Conservation (phyloP, 148 eudicot species). For the Silene uniflora region DNA sequence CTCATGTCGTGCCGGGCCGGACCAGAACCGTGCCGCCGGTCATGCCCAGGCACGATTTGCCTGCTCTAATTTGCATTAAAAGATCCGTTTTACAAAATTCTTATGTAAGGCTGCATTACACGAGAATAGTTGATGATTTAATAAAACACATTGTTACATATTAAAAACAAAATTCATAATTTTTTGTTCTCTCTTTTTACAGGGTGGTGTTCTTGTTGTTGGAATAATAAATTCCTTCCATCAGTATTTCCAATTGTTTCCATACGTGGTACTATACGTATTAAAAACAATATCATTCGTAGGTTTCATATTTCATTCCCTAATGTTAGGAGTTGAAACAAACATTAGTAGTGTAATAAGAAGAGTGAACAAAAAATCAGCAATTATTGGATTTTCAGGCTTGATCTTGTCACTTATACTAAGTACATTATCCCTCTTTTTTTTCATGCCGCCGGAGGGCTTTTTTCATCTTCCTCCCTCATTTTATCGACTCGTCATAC, state of each 20-base stretch:
- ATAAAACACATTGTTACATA: too few species aligned
- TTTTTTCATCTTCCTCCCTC: too few species aligned
- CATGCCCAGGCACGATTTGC: too few species aligned
- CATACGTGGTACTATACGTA: constrained; percentile 8
- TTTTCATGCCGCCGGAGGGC: background rate
- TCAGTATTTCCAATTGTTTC: background rate
- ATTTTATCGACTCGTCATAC: background rate
- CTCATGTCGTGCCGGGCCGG: too few species aligned
- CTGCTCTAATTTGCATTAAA: too few species aligned
- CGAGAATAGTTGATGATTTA: too few species aligned
- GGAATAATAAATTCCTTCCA: constrained; percentile 1
- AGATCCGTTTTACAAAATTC: too few species aligned
- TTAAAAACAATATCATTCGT: constrained; percentile 15
- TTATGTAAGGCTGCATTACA: too few species aligned
- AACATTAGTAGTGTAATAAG: constrained; percentile 12
- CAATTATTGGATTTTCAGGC: constrained; percentile 11
- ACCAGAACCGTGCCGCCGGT: too few species aligned
- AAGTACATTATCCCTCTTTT: background rate
- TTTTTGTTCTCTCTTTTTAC: background rate
- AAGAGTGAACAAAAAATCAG: background rate
- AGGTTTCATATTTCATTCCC: constrained; percentile 18
- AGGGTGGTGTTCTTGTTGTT: constrained; percentile 24
- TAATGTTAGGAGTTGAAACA: constrained; percentile 24
- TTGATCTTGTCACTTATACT: background rate
- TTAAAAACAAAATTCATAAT: background rate